Conservation (phyloP, 768 basidiomycete species). For the Dentipellis sp. region DNA sequence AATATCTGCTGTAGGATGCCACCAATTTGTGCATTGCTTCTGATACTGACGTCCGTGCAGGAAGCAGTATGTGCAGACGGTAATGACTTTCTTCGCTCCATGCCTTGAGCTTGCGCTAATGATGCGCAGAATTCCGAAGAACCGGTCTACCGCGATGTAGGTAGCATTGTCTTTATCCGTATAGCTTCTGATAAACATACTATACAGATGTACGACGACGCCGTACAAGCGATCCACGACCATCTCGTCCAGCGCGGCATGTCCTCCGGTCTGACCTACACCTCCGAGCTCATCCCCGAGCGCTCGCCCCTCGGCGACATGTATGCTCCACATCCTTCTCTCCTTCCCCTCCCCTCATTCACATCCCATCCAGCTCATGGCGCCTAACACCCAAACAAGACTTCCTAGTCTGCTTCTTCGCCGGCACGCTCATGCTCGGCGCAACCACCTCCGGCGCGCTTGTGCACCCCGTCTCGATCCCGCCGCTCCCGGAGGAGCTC, state of each 20-base stretch:
- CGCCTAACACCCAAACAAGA: slow-evolving; percentile 82
- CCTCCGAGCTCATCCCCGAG: slow-evolving; percentile 72
- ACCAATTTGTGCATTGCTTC: neutral
- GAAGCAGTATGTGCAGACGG: slow-evolving; percentile 81
- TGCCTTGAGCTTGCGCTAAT: neutral
- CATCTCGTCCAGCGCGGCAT: slow-evolving; percentile 62
- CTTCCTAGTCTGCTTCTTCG: slow-evolving; percentile 92
- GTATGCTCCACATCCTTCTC: slow-evolving; percentile 21
- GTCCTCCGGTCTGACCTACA: slow-evolving; percentile 58
- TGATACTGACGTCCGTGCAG: slow-evolving; percentile 16
- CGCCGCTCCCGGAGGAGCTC: slow-evolving; percentile 58
- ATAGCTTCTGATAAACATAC: slow-evolving; percentile 1
- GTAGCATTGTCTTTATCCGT: neutral
- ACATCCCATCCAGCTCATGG: slow-evolving; percentile 46
- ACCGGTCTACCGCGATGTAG: slow-evolving; percentile 63
- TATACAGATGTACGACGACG: slow-evolving; percentile 79
- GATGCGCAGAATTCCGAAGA: slow-evolving; percentile 57
- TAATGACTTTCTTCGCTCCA: slow-evolving; percentile 17
- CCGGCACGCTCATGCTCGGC: slow-evolving; percentile 88
- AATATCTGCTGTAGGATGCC: slow-evolving; percentile 64
- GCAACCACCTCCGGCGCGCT: slow-evolving; percentile 60
- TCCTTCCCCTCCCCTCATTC: neutral
- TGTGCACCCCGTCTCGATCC: slow-evolving; percentile 47
- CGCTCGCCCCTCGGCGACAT: slow-evolving; percentile 21
- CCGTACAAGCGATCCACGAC: slow-evolving; percentile 74